Evolutionary conservation across 2,329 filamentous ascomycete genomes (phyloP), one percentile per base, ranked within the genome.

Genomic region (Fonsecaea monophora): DNA sequence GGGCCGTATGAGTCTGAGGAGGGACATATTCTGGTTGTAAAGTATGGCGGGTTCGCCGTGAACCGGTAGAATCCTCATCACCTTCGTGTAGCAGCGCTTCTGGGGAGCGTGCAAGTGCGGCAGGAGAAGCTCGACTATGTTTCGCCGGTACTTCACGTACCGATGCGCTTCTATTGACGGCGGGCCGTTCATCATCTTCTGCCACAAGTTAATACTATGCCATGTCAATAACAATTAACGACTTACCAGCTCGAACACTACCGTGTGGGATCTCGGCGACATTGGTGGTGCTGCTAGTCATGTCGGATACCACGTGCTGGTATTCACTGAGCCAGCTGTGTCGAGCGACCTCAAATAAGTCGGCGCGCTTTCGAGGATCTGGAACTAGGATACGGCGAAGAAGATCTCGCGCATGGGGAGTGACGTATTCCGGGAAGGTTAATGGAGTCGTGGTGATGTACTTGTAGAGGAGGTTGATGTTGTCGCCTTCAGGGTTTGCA

Each of bases 291-390:
- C 90, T 94, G 79, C 95, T 98, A 25, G 95, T 98, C 75, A 99
- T 97, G 77, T 97, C 94, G 75, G 94, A 92, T 57, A 99, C 94
- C 57, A 98, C 90, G 76, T 96, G 92, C n/a, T 94, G 91, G 77
- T 95, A 99, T 77, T 98, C 95, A 80, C 91, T 96, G 71, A 99
- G 82, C 95, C 95, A 99, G 81, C 95, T 99, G 80, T 99, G 95
- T 60, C 95, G 89, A 55, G 95, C 95, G 53, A 99, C 95, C 78
- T 99, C 95, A 74, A 99, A 99, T 54, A 99, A 82, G 77, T 99
- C 95, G 58, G 95, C 95, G 76, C 95, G 89, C 80, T 96, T 96
- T 71, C 95, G 87, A 60, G 95, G 95, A 77, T 98, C 95, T 5
- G 95, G 94, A 0, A 99, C 95, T 53, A 99, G 85, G 67, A 99